Conservation (phyloP, 192 early-diverging fungal species). For the Coemansia sp. region DNA sequence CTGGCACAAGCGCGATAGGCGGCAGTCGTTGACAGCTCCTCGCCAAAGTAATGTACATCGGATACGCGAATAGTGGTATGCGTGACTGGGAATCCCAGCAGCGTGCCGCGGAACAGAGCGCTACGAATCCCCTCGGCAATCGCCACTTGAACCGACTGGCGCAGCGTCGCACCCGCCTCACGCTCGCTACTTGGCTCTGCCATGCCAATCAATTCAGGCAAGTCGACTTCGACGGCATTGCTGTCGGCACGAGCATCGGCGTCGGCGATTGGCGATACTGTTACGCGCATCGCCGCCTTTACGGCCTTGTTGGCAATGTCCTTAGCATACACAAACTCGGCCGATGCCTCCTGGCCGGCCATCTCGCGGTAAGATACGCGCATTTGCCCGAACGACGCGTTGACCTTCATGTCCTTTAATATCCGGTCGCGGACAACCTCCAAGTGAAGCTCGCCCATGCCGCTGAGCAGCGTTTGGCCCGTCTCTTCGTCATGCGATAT, state of each 20-base stretch:
- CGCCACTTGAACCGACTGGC: constrained; percentile 50
- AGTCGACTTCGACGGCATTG: constrained; percentile 22
- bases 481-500: constrained; percentile 78
- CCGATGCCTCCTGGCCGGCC: constrained; percentile 36
- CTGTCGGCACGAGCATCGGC: neutral
- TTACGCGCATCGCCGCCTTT: constrained; percentile 61
- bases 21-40: constrained; percentile 57
- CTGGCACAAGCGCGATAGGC: constrained; percentile 68
- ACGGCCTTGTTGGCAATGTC: constrained; percentile 73
- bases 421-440: constrained; percentile 90
- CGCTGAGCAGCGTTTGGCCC: constrained; percentile 85
- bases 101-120: constrained; percentile 73
- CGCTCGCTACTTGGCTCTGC: neutral
- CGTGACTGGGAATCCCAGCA: constrained; percentile 79
- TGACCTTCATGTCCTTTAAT: constrained; percentile 74
- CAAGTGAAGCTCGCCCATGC: constrained; percentile 95
- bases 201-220: constrained; percentile 9
- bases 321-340: constrained; percentile 62
- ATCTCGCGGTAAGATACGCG: constrained; percentile 89
- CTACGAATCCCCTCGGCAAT: constrained; percentile 68
- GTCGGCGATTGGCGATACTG: constrained; percentile 54
- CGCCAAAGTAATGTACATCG: constrained; percentile 60
- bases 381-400: constrained; percentile 82
- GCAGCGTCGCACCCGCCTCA: neutral
- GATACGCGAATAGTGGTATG: constrained; percentile 60